Percentiles rank a stretch among this genome's conserved stretches.
Evolutionary conservation across 1,284 basidiomycete species (phyloP).

Genomic region (Austroboletus niveus): DNA sequence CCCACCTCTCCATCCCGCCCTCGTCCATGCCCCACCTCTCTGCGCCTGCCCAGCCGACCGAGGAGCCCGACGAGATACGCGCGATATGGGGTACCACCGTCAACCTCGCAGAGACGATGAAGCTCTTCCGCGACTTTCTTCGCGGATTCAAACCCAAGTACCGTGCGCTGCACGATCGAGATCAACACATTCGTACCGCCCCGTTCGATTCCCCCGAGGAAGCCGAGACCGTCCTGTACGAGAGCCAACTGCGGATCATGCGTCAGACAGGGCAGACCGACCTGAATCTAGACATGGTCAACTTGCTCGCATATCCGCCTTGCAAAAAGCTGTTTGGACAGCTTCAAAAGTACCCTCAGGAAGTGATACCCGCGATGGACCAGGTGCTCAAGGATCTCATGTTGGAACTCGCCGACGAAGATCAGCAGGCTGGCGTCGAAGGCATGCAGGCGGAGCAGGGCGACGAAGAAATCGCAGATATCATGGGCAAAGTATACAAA

Average conservation of each 20-base stretch:
- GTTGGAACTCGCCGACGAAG: constrained; percentile 77
- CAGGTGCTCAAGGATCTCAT: constrained; percentile 91
- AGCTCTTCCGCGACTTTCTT: constrained; percentile 86
- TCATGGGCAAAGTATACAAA: constrained; percentile 84
- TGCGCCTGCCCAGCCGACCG: constrained; percentile 56
- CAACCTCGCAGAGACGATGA: constrained; percentile 88
- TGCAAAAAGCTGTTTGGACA: constrained; percentile 80
- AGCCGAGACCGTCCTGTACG: constrained; percentile 74
- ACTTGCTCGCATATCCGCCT: constrained; percentile 87
- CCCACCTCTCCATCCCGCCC: constrained; percentile 54
- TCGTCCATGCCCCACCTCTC: constrained; percentile 67
- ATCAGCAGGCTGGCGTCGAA: constrained; percentile 63
- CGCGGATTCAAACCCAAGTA: constrained; percentile 95
- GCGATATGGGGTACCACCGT: constrained; percentile 98
- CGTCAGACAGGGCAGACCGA: constrained; percentile 89
- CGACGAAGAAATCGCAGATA: constrained; percentile 77
- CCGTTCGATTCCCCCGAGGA: constrained; percentile 61
- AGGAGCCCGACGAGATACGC: constrained; percentile 78
- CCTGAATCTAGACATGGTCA: constrained; percentile 88
- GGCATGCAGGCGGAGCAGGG: constrained; percentile 72
- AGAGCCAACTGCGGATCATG: constrained; percentile 83
- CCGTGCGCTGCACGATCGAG: constrained; percentile 72
- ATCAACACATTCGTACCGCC: constrained; percentile 52
- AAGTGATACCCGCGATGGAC: constrained; percentile 96
- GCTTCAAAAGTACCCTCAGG: constrained; percentile 91